phyloP scores from a whole-genome alignment of 306 rosid genomes.

The Dryas octopetala region DNA sequence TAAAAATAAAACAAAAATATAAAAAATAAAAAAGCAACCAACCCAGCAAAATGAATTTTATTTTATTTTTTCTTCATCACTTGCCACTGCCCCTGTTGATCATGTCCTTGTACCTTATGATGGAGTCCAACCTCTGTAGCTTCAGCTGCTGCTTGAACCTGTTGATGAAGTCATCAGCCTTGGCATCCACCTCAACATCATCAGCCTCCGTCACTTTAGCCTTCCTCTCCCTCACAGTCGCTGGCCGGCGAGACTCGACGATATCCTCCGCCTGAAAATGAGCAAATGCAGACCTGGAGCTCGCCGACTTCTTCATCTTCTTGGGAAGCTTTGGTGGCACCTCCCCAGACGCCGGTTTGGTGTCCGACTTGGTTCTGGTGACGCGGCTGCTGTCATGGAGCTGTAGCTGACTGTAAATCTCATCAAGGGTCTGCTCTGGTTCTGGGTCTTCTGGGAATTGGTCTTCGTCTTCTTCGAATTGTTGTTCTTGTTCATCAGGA shows the following conservation, averaged over 20 bases:
- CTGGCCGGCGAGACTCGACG: constrained; percentile 68
- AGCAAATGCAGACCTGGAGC: constrained; percentile 55
- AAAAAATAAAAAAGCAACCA: constrained; percentile 10
- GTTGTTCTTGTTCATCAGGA: background rate
- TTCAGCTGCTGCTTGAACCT: constrained; percentile 75
- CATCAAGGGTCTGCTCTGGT: constrained; percentile 39
- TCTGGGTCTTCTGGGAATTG: background rate
- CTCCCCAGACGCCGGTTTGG: constrained; percentile 63
- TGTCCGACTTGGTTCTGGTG: constrained; percentile 52
- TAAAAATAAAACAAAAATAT: background rate
- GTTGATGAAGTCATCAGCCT: constrained; percentile 85
- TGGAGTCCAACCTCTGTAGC: constrained; percentile 76
- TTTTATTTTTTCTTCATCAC: constrained; percentile 5
- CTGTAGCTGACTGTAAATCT: constrained; percentile 49
- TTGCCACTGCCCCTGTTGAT: constrained; percentile 40
- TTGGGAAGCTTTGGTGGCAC: constrained; percentile 50
- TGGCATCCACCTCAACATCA: constrained; percentile 72
- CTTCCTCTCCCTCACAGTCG: constrained; percentile 54
- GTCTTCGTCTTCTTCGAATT: background rate
- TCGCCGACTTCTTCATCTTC: constrained; percentile 90
- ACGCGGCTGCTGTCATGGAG: constrained; percentile 39
- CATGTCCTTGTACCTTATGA: constrained; percentile 59
- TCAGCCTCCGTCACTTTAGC: constrained; percentile 15
- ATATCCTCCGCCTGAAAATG: constrained; percentile 60
- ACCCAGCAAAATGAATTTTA: background rate